phyloP scores from a whole-genome alignment of 441 rosid genomes.

The Erodium moschatum region DNA sequence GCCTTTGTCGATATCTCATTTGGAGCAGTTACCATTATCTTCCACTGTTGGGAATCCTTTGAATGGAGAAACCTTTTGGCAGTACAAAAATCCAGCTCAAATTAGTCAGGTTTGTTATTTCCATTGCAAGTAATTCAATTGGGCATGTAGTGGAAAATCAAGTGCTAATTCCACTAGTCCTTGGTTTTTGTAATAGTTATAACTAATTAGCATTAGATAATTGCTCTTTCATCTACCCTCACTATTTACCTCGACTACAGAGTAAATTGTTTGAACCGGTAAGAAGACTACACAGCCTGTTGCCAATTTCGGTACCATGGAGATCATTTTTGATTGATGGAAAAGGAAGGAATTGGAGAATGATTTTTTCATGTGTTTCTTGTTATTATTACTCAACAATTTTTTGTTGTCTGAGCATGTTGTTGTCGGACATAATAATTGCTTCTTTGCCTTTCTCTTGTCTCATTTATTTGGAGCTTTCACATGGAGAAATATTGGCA shows the following conservation, averaged over 20 bases:
- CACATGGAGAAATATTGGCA: neutral
- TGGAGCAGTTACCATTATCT: conserved; percentile 39
- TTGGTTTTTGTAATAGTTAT: neutral
- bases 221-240: neutral
- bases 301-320: neutral
- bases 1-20: conserved; percentile 32
- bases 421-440: neutral
- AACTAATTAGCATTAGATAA: neutral
- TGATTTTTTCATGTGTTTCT: neutral
- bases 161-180: neutral
- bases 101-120: conserved; percentile 39
- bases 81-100: conserved; percentile 45
- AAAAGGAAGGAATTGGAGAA: neutral
- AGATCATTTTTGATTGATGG: neutral
- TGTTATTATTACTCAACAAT: neutral
- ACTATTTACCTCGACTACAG: neutral
- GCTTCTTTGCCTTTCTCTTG: neutral
- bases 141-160: neutral
- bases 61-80: conserved; percentile 60
- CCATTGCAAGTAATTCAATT: neutral
- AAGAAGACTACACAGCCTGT: neutral
- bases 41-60: conserved; percentile 34
- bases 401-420: neutral
- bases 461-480: neutral
- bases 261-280: neutral